Evolutionary conservation across 352 stramenopile species (phyloP).

Genomic region (Globisporangium uncinulatum): DNA sequence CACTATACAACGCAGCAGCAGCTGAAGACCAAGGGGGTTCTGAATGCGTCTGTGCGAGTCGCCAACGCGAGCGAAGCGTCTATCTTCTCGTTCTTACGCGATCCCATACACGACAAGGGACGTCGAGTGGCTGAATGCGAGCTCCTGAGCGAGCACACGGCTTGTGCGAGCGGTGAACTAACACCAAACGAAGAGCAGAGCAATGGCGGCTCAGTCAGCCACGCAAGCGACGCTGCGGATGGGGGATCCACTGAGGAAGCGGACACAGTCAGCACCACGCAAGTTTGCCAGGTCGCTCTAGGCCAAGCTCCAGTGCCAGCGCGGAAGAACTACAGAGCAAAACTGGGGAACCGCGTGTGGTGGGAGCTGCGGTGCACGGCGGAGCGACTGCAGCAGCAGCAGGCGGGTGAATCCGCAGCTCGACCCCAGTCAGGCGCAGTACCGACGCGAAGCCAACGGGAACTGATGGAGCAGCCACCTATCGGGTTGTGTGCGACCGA

Average conservation of each 20-base stretch:
- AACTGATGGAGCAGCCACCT: background rate
- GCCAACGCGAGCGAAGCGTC: background rate
- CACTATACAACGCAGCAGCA: no score
- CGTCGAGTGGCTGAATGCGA: background rate
- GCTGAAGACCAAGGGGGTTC: no score
- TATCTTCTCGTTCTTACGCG: background rate
- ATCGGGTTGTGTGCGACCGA: background rate
- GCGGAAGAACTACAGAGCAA: constrained; percentile 27
- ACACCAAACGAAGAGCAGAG: background rate
- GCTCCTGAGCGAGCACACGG: background rate
- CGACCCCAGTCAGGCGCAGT: background rate
- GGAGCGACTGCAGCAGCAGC: constrained; percentile 13
- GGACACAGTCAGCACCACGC: background rate
- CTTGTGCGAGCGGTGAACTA: background rate
- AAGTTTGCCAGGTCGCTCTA: no score
- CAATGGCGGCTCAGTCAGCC: background rate
- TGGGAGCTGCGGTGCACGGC: constrained; percentile 62
- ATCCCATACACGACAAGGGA: background rate
- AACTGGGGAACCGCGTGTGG: constrained; percentile 56
- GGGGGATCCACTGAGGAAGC: background rate
- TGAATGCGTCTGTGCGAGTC: background rate
- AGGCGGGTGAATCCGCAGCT: background rate
- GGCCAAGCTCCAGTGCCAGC: background rate
- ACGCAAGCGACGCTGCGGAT: background rate
- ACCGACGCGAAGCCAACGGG: background rate